Evolutionary conservation across 495 filamentous ascomycete genomes (phyloP), one percentile per base, ranked within the genome.

Genomic region (Ascodesmis nigricans): DNA sequence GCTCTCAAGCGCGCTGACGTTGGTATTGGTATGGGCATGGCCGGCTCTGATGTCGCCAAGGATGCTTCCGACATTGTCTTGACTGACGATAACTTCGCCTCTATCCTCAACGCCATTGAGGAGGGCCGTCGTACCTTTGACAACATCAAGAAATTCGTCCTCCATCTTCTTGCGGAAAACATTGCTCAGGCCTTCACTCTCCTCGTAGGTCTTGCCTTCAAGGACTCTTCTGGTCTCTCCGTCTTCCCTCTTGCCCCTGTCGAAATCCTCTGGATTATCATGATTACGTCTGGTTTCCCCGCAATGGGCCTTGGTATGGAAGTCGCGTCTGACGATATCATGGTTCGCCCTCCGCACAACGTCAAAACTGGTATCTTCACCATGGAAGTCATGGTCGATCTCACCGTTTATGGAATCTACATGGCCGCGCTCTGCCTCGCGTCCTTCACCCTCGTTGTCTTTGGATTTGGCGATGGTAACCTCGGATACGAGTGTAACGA

Each of bases 221-320:
- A 78, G 49, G 75, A 81, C 47, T 34, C 45, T 0, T 54, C 46
- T 29, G 56, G 62, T 0, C 56, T 75, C 15, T 78, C 73, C 1
- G 74, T 78, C 6, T 80, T 77, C 49, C 75, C 74, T 3, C 62
- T 80, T 16, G 49, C 74, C 0, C 75, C 74, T 0, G 71, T 79
- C 9, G 69, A 80, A 45, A 75, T 78, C 39, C 58, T 80, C 5
- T 78, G 75, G 73, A 67, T 78, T 36, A 78, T 77, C 53, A 78
- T 79, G 69, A 61, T 75, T 29, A 78, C 73, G 1, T 75, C 71
- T 18, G 67, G 67, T 32, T 58, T 77, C 23, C 75, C 74, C 9
- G 75, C 76, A 41, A 76, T 79, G 65, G 75, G 75, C 15, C 57
- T 80, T 9, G 75, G 75, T 18, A 70, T 78, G 58, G 75, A 79